phyloP scores from a whole-genome alignment of 352 stramenopile genomes.

The Phytopythium litorale region DNA sequence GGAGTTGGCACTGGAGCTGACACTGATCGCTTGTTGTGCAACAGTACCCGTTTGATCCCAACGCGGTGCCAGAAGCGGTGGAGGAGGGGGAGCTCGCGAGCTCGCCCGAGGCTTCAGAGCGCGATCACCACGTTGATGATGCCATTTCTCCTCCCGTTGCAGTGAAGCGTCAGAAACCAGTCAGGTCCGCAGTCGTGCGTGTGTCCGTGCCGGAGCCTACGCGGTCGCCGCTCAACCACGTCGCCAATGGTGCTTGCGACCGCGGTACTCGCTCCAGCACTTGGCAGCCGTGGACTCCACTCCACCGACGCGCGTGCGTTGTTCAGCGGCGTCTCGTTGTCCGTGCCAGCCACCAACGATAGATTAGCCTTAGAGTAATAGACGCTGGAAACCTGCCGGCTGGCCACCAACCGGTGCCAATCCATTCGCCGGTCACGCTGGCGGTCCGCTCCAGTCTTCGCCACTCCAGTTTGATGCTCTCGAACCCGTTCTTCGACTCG shows the following conservation, averaged over 20 bases:
- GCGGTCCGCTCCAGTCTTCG: no score
- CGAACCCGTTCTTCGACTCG: no score
- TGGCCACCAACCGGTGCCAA: background rate
- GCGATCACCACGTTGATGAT: background rate
- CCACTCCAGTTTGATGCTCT: no score
- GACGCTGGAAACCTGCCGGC: background rate
- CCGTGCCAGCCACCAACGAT: background rate
- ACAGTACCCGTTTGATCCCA: conserved; percentile 33
- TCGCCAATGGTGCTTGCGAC: background rate
- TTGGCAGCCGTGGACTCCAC: conserved; percentile 4
- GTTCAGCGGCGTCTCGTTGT: background rate
- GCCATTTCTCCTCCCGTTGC: background rate
- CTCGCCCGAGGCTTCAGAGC: background rate
- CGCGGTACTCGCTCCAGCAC: background rate
- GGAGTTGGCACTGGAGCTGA: background rate
- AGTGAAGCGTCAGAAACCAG: background rate
- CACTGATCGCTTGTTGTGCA: background rate
- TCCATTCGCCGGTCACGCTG: no score
- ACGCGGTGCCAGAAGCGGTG: conserved; percentile 7
- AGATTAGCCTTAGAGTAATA: background rate
- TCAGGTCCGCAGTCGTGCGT: background rate
- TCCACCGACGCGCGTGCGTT: background rate
- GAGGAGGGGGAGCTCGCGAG: background rate
- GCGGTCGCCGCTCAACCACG: background rate
- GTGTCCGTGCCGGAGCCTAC: background rate